These are phyloP conservation scores for Papiliotrema laurentii DNA, from an alignment of 1,284 basidiomycete genomes.

Conservation along the genomic window DNA sequence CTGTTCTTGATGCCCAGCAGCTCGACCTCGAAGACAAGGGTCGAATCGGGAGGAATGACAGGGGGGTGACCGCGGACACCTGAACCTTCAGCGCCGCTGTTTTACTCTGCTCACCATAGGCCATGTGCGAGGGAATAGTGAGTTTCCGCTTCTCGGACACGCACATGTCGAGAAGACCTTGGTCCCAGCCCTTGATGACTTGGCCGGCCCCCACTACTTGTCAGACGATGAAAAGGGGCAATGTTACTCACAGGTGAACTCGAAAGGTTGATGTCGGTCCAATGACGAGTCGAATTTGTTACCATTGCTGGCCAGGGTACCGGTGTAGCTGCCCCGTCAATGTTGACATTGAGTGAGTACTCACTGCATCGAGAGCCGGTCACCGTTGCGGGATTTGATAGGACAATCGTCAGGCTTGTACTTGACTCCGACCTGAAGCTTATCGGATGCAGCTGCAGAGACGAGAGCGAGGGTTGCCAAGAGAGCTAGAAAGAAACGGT, in stretches of 20 bases:
- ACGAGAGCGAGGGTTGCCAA: conserved; percentile 47
- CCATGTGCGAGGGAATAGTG: conserved; percentile 71
- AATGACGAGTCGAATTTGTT: conserved; percentile 55
- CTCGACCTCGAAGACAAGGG: conserved; percentile 85
- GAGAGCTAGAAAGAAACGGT: conserved; percentile 24
- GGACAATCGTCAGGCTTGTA: conserved; percentile 50
- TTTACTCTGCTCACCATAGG: conserved; percentile 63
- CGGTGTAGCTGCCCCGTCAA: conserved; percentile 48
- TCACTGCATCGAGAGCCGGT: conserved; percentile 52
- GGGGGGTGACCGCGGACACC: conserved; percentile 56
- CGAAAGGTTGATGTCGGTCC: conserved; percentile 53
- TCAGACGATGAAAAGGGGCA: not conserved
- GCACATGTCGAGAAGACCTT: conserved; percentile 67
- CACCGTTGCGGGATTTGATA: conserved; percentile 51
- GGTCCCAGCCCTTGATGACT: conserved; percentile 52
- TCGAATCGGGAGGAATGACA: conserved; percentile 76
- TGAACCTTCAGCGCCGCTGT: conserved; percentile 7
- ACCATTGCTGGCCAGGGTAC: conserved; percentile 50
- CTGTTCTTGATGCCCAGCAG: conserved; percentile 58
- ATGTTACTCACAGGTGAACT: conserved; percentile 45
- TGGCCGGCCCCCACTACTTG: conserved; percentile 52
- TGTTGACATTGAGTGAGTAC: conserved; percentile 9
- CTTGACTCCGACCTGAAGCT: conserved; percentile 49
- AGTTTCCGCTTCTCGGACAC: conserved; percentile 84
- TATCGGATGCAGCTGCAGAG: conserved; percentile 28